Conservation (phyloP, 2,329 filamentous ascomycete genomes). For the Ophiostoma himal-ulmi region DNA sequence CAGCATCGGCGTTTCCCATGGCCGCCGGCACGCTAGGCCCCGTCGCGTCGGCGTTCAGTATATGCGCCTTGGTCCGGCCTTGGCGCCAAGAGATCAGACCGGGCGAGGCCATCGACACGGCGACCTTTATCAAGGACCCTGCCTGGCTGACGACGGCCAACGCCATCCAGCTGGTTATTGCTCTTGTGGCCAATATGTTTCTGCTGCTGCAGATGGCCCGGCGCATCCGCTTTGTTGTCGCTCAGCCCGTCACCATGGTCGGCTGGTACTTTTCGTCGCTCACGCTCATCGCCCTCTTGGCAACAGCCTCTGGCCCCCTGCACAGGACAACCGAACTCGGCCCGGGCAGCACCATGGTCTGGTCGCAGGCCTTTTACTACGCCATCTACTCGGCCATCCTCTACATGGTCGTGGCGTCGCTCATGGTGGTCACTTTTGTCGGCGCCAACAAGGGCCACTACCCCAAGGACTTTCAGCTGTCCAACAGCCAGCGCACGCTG, state of each 20-base stretch:
- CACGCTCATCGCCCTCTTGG: constrained; percentile 59
- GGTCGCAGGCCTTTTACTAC: constrained; percentile 83
- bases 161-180: constrained; percentile 67
- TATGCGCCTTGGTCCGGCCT: constrained; percentile 73
- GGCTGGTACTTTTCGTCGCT: constrained; percentile 67
- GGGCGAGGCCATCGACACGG: constrained; percentile 43
- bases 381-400: constrained; percentile 71
- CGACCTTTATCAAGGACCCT: constrained; percentile 58
- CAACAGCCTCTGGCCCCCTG: constrained; percentile 58
- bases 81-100: constrained; percentile 61
- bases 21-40: constrained; percentile 80
- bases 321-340: constrained; percentile 25
- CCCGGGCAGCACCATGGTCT: constrained; percentile 49
- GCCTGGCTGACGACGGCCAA: constrained; percentile 68
- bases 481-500: constrained; percentile 73
- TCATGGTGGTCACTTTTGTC: constrained; percentile 73
- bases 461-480: constrained; percentile 69
- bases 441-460: constrained; percentile 68
- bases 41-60: constrained; percentile 79
- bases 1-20: constrained; percentile 64
- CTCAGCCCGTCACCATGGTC: constrained; percentile 75
- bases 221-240: constrained; percentile 71
- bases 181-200: constrained; percentile 72
- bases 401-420: constrained; percentile 70
- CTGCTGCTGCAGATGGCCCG: constrained; percentile 83